Conservation (phyloP, 768 basidiomycete species). For the Lactarius akahatsu region DNA sequence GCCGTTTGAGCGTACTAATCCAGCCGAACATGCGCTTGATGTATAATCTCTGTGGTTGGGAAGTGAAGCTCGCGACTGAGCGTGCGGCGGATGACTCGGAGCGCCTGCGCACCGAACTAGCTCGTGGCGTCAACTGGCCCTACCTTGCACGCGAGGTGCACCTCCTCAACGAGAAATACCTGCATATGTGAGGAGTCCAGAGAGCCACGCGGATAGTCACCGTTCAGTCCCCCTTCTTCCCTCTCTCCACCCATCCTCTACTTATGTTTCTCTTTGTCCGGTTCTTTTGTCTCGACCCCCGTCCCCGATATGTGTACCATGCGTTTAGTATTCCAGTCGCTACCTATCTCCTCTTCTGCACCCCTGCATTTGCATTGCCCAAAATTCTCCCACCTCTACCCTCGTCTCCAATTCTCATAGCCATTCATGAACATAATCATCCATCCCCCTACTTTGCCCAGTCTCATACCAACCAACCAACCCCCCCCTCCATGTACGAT, state of each 20-base stretch:
- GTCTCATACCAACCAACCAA: slow-evolving; percentile 11
- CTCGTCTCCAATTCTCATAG: not conserved
- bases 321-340: slow-evolving; percentile 20
- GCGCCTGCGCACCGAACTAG: slow-evolving; percentile 56
- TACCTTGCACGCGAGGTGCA: slow-evolving; percentile 85
- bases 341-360: not conserved
- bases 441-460: not conserved
- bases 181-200: slow-evolving; percentile 34
- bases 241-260: not conserved
- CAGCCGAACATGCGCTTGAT: slow-evolving; percentile 96
- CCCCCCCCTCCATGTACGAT: slow-evolving; percentile 5
- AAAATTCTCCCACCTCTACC: slow-evolving; percentile 4
- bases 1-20: slow-evolving; percentile 85
- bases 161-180: slow-evolving; percentile 81
- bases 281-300: slow-evolving; percentile 15
- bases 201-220: not conserved
- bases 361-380: slow-evolving; percentile 13
- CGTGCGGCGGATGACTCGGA: slow-evolving; percentile 54
- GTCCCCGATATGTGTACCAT: slow-evolving; percentile 25
- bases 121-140: slow-evolving; percentile 76
- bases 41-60: slow-evolving; percentile 95
- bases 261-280: slow-evolving; percentile 11
- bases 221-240: not conserved
- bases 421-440: slow-evolving; percentile 13
- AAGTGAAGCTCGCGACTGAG: slow-evolving; percentile 83